A percentile compares a stretch with the other conserved stretches of the same genome.
phyloP scores from a whole-genome alignment of 108 stramenopile genomes.

The Mayamaea pseudoterrestris region DNA sequence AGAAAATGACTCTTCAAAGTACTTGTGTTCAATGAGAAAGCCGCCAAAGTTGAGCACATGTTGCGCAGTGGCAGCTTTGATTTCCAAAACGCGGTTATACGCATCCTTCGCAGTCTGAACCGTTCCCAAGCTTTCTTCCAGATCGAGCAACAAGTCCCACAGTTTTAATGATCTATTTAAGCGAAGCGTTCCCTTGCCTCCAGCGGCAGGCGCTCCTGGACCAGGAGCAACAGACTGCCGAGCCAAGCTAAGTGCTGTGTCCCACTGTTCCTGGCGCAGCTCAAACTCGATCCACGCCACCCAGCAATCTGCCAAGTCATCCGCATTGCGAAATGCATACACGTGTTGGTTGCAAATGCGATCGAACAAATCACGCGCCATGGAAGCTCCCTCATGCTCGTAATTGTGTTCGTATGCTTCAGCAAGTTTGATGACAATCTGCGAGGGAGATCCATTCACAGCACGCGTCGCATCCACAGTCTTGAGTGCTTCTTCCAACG shows the following conservation, averaged over 20 bases:
- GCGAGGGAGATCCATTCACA: constrained; percentile 62
- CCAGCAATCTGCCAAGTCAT: constrained; percentile 89
- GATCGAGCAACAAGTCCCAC: constrained; percentile 91
- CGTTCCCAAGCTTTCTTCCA: constrained; percentile 95
- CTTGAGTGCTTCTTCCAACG: constrained; percentile 66
- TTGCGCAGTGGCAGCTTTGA: constrained; percentile 88
- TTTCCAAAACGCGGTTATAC: constrained; percentile 84
- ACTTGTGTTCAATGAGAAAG: constrained; percentile 86
- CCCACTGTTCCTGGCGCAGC: constrained; percentile 82
- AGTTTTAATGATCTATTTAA: constrained; percentile 60
- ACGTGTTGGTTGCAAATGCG: constrained; percentile 49
- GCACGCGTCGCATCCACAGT: constrained; percentile 36
- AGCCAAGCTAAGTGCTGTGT: constrained; percentile 77
- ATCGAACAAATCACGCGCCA: constrained; percentile 74
- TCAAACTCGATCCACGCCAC: constrained; percentile 93
- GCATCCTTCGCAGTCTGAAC: constrained; percentile 90
- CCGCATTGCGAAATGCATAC: constrained; percentile 60
- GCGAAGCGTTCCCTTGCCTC: constrained; percentile 21
- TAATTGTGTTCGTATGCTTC: constrained; percentile 59
- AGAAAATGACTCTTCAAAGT: constrained; percentile 93
- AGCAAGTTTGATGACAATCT: constrained; percentile 73
- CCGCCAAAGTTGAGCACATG: constrained; percentile 91
- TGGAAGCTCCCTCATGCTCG: constrained; percentile 36
- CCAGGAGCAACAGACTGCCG: constrained; percentile 28
- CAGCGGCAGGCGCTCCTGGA: constrained; percentile 18